Evolutionary conservation across 345 rosid species (phyloP).

Genomic region (Bruguiera sexangula): DNA sequence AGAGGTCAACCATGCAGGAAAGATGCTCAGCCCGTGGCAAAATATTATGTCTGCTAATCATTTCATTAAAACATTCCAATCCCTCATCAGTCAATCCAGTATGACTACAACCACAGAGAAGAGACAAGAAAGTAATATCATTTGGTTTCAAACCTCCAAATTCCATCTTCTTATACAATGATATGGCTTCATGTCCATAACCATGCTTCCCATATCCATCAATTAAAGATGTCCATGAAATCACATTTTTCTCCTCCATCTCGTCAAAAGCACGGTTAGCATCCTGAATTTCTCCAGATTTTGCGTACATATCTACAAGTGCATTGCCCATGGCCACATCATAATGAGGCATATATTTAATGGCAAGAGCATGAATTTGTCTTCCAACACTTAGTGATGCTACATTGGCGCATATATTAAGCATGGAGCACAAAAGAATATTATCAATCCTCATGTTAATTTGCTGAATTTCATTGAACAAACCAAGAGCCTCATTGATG

Average conservation of each 20-base stretch:
- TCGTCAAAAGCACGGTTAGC: constrained; percentile 21
- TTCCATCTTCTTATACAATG: constrained; percentile 27
- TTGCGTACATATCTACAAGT: constrained; percentile 30
- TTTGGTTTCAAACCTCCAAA: constrained; percentile 25
- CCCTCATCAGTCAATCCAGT: constrained; percentile 25
- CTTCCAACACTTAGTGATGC: constrained; percentile 53
- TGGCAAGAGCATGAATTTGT: constrained; percentile 57
- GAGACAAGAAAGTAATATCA: constrained; percentile 30
- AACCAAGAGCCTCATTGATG: constrained; percentile 37
- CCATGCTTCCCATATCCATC: constrained; percentile 28
- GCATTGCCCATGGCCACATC: constrained; percentile 33
- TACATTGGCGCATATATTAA: constrained; percentile 53
- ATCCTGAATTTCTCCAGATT: constrained; percentile 31
- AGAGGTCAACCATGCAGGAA: constrained; percentile 25
- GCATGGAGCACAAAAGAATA: constrained; percentile 50
- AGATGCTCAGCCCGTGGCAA: constrained; percentile 21
- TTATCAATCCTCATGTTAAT: constrained; percentile 50
- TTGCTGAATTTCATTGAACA: constrained; percentile 49
- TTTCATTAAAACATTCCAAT: constrained; percentile 19
- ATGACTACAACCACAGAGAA: constrained; percentile 29
- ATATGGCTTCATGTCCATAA: constrained; percentile 23
- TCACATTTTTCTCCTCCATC: constrained; percentile 28
- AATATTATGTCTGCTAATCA: constrained; percentile 24
- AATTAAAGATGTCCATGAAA: constrained; percentile 32
- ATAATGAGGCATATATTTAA: constrained; percentile 42